Conservation (phyloP, 2,329 filamentous ascomycete genomes). For the Phyllosticta citribraziliensis region DNA sequence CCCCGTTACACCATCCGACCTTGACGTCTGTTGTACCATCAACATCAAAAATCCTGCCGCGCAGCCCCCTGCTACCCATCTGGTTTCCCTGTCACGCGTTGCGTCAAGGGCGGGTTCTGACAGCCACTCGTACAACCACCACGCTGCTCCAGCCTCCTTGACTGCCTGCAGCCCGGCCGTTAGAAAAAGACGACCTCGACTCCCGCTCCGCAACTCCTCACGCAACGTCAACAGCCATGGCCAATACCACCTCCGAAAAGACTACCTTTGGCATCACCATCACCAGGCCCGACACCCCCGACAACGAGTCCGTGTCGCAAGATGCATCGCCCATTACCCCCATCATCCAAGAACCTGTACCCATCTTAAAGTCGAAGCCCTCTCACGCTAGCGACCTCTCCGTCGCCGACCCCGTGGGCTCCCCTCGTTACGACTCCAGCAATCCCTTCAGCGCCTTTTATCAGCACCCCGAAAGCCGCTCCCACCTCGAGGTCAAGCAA, state of each 20-base stretch:
- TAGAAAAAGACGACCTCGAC: neutral
- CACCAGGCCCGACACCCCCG: slow-evolving; percentile 3
- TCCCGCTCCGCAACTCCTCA: neutral
- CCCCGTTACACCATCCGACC: neutral
- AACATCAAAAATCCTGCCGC: neutral
- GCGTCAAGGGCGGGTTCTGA: neutral
- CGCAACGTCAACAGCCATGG: neutral
- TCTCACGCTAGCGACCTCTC: slow-evolving; percentile 5
- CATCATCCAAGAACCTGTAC: neutral
- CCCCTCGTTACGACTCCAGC: slow-evolving; percentile 20
- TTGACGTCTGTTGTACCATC: neutral
- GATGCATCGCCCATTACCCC: neutral
- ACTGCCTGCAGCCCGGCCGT: neutral
- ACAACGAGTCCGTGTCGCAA: neutral
- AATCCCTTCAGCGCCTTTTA: slow-evolving; percentile 40
- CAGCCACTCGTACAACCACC: neutral
- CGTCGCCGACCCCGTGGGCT: neutral
- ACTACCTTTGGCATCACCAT: slow-evolving; percentile 11
- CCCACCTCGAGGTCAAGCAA: slow-evolving; percentile 9
- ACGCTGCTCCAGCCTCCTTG: neutral
- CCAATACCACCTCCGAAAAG: slow-evolving; percentile 5
- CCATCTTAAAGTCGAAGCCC: slow-evolving; percentile 3
- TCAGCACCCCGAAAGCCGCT: slow-evolving; percentile 30
- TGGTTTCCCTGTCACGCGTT: neutral
- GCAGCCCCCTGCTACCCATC: neutral